These are phyloP conservation scores for Pneumocystis jirovecii DNA, from an alignment of 1,139 yeast species.

Conservation along the genomic window DNA sequence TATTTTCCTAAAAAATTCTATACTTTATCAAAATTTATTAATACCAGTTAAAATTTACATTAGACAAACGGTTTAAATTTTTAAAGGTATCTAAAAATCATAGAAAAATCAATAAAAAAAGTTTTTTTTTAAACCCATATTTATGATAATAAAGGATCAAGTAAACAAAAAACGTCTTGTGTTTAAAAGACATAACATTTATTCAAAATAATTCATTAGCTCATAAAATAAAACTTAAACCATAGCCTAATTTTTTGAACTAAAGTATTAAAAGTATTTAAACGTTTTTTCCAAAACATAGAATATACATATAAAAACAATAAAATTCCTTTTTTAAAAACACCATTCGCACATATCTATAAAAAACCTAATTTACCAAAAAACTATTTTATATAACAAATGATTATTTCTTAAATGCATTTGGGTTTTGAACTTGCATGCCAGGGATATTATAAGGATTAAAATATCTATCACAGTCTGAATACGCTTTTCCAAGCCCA, in stretches of 20 bases:
- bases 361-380: neutral
- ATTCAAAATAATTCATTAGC: neutral
- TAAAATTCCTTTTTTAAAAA: too few relatives aligned
- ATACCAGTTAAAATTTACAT: too few relatives aligned
- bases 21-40: too few relatives aligned
- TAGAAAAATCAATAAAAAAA: neutral
- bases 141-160: neutral
- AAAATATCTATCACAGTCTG: conserved; percentile 12
- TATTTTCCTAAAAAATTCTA: too few relatives aligned
- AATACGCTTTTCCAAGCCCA: conserved; percentile 13
- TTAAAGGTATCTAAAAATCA: too few relatives aligned
- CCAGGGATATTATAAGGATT: conserved; percentile 11
- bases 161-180: neutral
- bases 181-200: neutral
- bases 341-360: neutral
- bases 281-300: neutral
- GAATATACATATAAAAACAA: too few relatives aligned
- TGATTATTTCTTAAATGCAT: neutral
- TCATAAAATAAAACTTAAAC: neutral
- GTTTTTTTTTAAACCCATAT: neutral
- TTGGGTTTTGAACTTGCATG: neutral
- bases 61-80: too few relatives aligned
- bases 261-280: neutral
- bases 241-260: neutral
- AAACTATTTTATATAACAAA: neutral